A percentile compares a stretch with the other conserved stretches of the same genome.
These are phyloP conservation scores for Pezicula neosporulosa DNA, from an alignment of 2,329 filamentous ascomycete genomes.

Conservation along the genomic window DNA sequence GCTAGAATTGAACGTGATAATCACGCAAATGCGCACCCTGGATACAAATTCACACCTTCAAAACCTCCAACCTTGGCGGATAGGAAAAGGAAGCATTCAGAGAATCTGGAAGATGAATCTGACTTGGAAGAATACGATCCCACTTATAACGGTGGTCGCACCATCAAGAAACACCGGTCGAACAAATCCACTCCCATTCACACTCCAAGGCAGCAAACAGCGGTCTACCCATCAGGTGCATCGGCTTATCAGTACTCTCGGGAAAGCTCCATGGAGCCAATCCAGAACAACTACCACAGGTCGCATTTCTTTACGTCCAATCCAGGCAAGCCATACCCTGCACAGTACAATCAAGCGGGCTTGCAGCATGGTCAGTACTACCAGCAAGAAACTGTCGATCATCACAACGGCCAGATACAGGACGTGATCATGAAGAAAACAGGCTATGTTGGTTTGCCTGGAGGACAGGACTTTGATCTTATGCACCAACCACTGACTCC, in stretches of 20 bases:
- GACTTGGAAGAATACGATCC: conserved; percentile 42
- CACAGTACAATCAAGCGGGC: conserved; percentile 39
- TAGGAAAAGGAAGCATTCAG: conserved; percentile 43
- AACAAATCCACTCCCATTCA: neutral
- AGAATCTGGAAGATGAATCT: conserved; percentile 34
- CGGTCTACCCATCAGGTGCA: conserved; percentile 21
- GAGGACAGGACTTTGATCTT: conserved; percentile 29
- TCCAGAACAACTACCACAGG: conserved; percentile 30
- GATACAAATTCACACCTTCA: conserved; percentile 90
- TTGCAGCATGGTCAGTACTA: conserved; percentile 45
- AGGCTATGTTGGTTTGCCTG: conserved; percentile 32
- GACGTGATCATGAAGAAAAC: conserved; percentile 41
- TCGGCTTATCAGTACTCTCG: conserved; percentile 28
- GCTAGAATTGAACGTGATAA: conserved; percentile 80
- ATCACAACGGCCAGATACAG: conserved; percentile 27
- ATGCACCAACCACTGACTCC: conserved; percentile 16
- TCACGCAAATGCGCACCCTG: conserved; percentile 80
- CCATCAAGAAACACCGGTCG: conserved; percentile 14
- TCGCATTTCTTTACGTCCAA: conserved; percentile 50
- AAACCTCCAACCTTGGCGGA: conserved; percentile 50
- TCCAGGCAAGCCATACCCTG: conserved; percentile 43
- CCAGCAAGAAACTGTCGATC: conserved; percentile 28
- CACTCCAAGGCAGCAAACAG: conserved; percentile 14
- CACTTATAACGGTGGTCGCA: conserved; percentile 29
- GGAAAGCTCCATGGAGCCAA: conserved; percentile 24